Percentiles rank a stretch among this genome's conserved stretches.
Conservation (phyloP, 345 rosid genomes). For the Physaria fendleri region DNA sequence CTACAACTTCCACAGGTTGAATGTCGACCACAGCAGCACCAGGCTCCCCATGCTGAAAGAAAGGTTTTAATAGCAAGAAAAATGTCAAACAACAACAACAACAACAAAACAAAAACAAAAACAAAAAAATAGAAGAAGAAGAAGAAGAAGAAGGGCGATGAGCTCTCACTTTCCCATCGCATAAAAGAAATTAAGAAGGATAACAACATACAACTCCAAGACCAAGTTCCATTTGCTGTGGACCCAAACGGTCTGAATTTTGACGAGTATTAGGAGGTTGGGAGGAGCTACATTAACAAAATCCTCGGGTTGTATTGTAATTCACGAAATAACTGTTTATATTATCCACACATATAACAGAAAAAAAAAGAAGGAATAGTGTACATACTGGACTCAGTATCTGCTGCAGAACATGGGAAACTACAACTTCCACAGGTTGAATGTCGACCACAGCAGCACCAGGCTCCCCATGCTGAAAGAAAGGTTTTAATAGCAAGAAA, state of each 20-base stretch:
- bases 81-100: neutral
- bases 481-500: neutral
- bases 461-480: constrained; percentile 80
- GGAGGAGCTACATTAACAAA: no score
- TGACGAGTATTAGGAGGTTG: no score
- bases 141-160: neutral
- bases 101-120: no score
- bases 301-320: no score
- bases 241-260: constrained; percentile 77
- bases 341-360: no score
- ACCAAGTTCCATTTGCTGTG: constrained; percentile 85
- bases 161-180: neutral
- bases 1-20: constrained; percentile 76
- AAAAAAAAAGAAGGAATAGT: neutral
- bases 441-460: constrained; percentile 89
- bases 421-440: constrained; percentile 76
- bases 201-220: constrained; percentile 79
- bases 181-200: neutral
- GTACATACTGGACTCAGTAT: constrained; percentile 67
- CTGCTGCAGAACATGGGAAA: constrained; percentile 76
- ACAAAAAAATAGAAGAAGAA: no score
- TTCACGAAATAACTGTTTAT: no score
- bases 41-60: constrained; percentile 80
- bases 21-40: constrained; percentile 89
- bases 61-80: neutral